Evolutionary conservation across 805 yeast species (phyloP).

Genomic region (Wickerhamomyces queroliae): DNA sequence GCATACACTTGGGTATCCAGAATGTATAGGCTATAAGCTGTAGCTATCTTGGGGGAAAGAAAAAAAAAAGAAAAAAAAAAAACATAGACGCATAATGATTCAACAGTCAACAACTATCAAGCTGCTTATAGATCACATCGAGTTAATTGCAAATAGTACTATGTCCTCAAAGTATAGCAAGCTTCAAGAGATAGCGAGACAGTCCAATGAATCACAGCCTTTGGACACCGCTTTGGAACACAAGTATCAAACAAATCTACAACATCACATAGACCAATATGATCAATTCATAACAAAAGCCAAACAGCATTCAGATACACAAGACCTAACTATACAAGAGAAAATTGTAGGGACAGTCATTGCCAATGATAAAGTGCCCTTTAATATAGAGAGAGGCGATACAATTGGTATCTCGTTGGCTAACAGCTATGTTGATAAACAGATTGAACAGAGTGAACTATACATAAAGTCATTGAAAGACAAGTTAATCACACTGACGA

Average conservation of each 20-base stretch:
- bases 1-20: no score
- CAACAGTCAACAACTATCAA: no score
- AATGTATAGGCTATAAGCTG: no score
- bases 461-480: background rate
- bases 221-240: background rate
- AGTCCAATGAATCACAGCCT: constrained; percentile 2
- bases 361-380: constrained; percentile 14
- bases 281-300: background rate
- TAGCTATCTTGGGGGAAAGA: no score
- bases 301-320: background rate
- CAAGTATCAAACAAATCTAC: background rate
- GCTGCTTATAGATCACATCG: no score
- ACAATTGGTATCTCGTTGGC: constrained; percentile 17
- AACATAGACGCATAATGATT: no score
- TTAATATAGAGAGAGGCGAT: constrained; percentile 19
- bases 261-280: background rate
- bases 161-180: no score
- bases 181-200: no score
- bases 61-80: no score
- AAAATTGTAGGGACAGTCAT: constrained; percentile 5
- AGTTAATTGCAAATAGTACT: no score
- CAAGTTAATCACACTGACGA: background rate
- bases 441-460: background rate
- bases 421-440: constrained; percentile 8
- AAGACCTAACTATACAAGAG: background rate